Evolutionary conservation across 441 rosid genomes (phyloP).

Genomic region (Syzygium malaccense): DNA sequence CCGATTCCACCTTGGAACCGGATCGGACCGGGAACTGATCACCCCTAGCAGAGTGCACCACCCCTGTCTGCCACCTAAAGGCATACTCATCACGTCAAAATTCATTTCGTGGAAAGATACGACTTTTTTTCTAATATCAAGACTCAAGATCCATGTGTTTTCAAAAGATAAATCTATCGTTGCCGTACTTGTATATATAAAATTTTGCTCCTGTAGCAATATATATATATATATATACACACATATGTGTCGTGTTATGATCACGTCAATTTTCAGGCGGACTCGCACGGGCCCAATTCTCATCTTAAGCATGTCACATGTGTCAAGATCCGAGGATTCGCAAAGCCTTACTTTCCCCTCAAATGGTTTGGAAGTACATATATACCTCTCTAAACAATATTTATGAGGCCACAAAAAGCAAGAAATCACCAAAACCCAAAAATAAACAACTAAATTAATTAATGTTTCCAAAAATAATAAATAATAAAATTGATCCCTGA

Average conservation of each 20-base stretch:
- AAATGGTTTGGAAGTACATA: neutral
- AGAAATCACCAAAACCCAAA: neutral
- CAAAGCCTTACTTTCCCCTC: neutral
- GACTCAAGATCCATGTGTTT: neutral
- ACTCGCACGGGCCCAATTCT: too few species aligned
- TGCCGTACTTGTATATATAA: too few species aligned
- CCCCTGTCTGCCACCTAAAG: neutral
- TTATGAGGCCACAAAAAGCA: neutral
- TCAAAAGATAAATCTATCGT: neutral
- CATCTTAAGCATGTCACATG: neutral
- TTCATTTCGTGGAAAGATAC: neutral
- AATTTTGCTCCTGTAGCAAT: too few species aligned
- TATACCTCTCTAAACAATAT: neutral
- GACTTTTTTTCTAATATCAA: neutral
- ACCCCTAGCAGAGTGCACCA: neutral
- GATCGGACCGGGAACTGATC: too few species aligned
- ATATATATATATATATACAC: too few species aligned
- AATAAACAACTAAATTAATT: neutral
- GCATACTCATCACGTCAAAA: neutral
- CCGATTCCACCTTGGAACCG: too few species aligned
- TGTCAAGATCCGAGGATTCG: neutral
- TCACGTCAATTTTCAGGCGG: neutral
- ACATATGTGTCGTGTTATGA: neutral
- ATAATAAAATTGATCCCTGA: too few species aligned
- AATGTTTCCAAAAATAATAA: neutral